Percentiles rank a stretch among this genome's conserved stretches.
phyloP scores from a whole-genome alignment of 768 basidiomycete species.

The Exsudoporus frostii region DNA sequence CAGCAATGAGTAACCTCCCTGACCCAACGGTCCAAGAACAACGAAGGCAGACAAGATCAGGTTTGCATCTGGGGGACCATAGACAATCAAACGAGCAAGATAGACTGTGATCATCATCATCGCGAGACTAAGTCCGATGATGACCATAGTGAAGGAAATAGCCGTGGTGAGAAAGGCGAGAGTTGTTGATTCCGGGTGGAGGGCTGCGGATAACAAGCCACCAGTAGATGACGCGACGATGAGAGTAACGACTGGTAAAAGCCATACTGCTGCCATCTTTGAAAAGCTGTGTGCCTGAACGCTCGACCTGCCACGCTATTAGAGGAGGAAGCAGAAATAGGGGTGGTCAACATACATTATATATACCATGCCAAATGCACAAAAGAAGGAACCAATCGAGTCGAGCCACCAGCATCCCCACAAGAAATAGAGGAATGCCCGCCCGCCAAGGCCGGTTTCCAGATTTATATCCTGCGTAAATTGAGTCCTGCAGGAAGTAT shows the following conservation, averaged over 20 bases:
- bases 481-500: not conserved
- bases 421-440: slow-evolving; percentile 37
- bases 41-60: slow-evolving; percentile 45
- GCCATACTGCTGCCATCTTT: slow-evolving; percentile 45
- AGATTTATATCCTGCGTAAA: slow-evolving; percentile 30
- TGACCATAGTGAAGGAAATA: slow-evolving; percentile 42
- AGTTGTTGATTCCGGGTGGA: slow-evolving; percentile 34
- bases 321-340: not conserved
- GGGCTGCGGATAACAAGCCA: slow-evolving; percentile 40
- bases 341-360: slow-evolving; percentile 35
- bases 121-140: slow-evolving; percentile 46
- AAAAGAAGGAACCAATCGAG: slow-evolving; percentile 36
- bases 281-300: slow-evolving; percentile 40
- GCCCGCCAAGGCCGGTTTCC: slow-evolving; percentile 36
- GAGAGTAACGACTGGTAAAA: slow-evolving; percentile 50
- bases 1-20: slow-evolving; percentile 46
- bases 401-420: slow-evolving; percentile 56
- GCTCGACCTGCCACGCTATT: slow-evolving; percentile 38
- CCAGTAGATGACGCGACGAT: slow-evolving; percentile 54
- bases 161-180: slow-evolving; percentile 42
- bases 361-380: slow-evolving; percentile 49
- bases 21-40: slow-evolving; percentile 52
- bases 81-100: slow-evolving; percentile 41
- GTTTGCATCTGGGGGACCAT: slow-evolving; percentile 39
- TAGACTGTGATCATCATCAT: slow-evolving; percentile 49